A percentile compares a stretch with the other conserved stretches of the same genome.
Evolutionary conservation across 2,329 filamentous ascomycete genomes (phyloP).

Genomic region (Westerdykella sp.): DNA sequence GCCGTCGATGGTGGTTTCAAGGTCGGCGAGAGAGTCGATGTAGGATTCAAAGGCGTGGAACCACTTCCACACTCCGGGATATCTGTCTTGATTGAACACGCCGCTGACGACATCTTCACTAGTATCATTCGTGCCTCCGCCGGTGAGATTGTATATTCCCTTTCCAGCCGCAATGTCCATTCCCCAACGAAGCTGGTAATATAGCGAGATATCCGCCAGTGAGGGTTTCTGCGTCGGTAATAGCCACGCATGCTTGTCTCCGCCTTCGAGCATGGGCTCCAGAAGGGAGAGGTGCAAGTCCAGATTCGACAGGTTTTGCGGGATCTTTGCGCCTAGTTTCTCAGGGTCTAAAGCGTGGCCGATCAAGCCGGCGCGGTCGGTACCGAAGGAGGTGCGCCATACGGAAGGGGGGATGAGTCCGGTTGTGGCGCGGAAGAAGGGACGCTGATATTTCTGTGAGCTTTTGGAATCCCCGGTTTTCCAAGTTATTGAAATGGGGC

Average conservation of each 20-base stretch:
- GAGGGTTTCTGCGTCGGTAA: slow-evolving; percentile 31
- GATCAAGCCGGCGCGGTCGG: slow-evolving; percentile 36
- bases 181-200: slow-evolving; percentile 38
- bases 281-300: slow-evolving; percentile 36
- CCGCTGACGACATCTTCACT: slow-evolving; percentile 10
- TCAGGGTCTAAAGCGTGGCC: slow-evolving; percentile 35
- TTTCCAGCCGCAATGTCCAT: slow-evolving; percentile 34
- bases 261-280: slow-evolving; percentile 30
- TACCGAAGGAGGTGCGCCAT: slow-evolving; percentile 37
- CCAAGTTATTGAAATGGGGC: background rate
- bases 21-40: slow-evolving; percentile 23
- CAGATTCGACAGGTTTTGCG: slow-evolving; percentile 32
- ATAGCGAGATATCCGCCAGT: slow-evolving; percentile 35
- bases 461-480: background rate
- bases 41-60: slow-evolving; percentile 31
- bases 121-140: slow-evolving; percentile 26
- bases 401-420: slow-evolving; percentile 38
- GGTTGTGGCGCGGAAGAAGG: slow-evolving; percentile 37
- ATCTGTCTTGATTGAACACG: slow-evolving; percentile 36
- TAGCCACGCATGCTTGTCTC: slow-evolving; percentile 20
- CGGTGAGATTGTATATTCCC: slow-evolving; percentile 32
- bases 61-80: slow-evolving; percentile 34
- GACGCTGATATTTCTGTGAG: slow-evolving; percentile 13
- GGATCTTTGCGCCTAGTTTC: slow-evolving; percentile 37
- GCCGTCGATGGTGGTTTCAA: slow-evolving; percentile 15